Conservation (phyloP, 2,329 filamentous ascomycete genomes). For the Magnaporthiopsis incrustans region DNA sequence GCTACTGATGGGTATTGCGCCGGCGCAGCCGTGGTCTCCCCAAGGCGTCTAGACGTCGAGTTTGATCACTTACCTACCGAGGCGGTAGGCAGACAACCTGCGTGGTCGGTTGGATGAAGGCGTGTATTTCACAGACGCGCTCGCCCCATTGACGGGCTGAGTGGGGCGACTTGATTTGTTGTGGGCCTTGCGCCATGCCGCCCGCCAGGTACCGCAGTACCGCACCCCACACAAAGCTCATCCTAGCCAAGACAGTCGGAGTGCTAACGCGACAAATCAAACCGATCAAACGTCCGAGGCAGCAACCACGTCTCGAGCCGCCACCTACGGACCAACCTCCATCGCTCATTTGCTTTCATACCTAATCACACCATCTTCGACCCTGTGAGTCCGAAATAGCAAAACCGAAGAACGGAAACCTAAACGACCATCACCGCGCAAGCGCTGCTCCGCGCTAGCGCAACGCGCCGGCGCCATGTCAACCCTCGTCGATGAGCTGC, state of each 20-base stretch:
- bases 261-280: background rate
- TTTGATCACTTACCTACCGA: background rate
- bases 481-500: constrained; percentile 82
- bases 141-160: too few relatives aligned
- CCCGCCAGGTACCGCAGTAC: background rate
- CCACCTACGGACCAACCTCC: background rate
- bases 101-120: background rate
- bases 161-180: background rate
- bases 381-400: background rate
- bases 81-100: background rate
- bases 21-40: too few relatives aligned
- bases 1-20: background rate
- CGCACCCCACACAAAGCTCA: background rate
- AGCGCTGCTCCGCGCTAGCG: background rate
- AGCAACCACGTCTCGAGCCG: background rate
- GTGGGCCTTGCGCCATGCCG: background rate
- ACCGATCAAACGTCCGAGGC: background rate
- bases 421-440: background rate
- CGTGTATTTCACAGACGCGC: background rate
- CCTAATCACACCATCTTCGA: too few relatives aligned
- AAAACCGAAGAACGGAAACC: background rate
- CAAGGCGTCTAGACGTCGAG: background rate
- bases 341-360: background rate
- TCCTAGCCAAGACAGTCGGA: too few relatives aligned
- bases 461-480: constrained; percentile 52